Percentiles rank a stretch among this genome's conserved stretches.
phyloP scores from a whole-genome alignment of 2,329 filamentous ascomycete species.

The Fusarium keratoplasticum region DNA sequence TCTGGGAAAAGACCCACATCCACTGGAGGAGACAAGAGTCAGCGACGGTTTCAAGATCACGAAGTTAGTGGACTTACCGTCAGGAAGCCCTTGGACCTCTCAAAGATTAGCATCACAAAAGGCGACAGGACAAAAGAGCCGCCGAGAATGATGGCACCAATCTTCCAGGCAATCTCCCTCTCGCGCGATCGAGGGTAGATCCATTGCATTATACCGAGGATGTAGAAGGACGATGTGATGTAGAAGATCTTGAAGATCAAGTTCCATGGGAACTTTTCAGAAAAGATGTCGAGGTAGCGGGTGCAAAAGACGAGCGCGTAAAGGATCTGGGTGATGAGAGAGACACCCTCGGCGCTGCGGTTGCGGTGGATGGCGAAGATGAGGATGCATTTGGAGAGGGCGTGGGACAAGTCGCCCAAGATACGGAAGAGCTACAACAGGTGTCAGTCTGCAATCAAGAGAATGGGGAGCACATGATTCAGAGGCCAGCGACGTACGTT shows the following conservation, averaged over 20 bases:
- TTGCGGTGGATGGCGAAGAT: conserved; percentile 93
- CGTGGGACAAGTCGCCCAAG: conserved; percentile 85
- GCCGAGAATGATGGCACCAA: conserved; percentile 76
- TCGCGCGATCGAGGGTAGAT: conserved; percentile 89
- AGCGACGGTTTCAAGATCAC: background rate
- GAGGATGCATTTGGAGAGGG: conserved; percentile 88
- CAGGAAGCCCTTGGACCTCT: conserved; percentile 61
- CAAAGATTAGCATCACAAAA: conserved; percentile 77
- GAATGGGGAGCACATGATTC: background rate
- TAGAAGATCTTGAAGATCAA: conserved; percentile 91
- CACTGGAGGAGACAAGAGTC: conserved; percentile 62
- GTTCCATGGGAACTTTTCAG: conserved; percentile 71
- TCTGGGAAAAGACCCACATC: conserved; percentile 88
- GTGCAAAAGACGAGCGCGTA: conserved; percentile 89
- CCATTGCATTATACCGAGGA: conserved; percentile 87
- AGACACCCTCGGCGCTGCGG: conserved; percentile 88
- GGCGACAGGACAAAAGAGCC: conserved; percentile 77
- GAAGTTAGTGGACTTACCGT: conserved; percentile 56
- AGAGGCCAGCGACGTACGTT: conserved; percentile 48
- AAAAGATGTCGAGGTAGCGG: conserved; percentile 87
- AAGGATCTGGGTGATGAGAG: conserved; percentile 88
- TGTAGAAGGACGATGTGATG: conserved; percentile 85
- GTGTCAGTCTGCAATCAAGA: conserved; percentile 12
- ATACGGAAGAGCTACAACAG: conserved; percentile 74
- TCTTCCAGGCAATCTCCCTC: conserved; percentile 92